phyloP scores from a whole-genome alignment of 805 yeast genomes.

The Monosporozyma servazzii region DNA sequence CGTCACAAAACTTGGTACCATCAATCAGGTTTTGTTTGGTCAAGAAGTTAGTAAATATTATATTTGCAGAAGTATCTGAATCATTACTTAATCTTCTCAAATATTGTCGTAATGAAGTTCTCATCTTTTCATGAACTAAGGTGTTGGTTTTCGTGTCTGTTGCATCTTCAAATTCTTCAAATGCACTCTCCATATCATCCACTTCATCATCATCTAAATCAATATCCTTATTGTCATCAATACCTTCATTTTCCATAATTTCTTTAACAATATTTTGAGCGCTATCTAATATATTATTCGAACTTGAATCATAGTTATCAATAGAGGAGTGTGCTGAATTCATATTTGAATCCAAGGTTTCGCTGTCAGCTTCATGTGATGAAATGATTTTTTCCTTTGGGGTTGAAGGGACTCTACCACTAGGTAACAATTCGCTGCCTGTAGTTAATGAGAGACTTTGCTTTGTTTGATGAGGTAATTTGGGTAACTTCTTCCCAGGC shows the following conservation, averaged over 20 bases:
- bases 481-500: conserved; percentile 62
- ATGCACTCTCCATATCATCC: conserved; percentile 8
- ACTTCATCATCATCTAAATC: conserved; percentile 3
- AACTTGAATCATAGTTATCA: background rate
- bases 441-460: conserved; percentile 25
- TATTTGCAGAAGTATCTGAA: conserved; percentile 46
- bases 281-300: background rate
- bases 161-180: conserved; percentile 22
- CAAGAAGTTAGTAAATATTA: conserved; percentile 46
- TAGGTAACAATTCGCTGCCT: conserved; percentile 2
- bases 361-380: conserved; percentile 9
- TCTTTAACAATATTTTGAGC: conserved; percentile 4
- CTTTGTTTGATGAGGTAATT: conserved; percentile 48
- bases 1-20: conserved; percentile 3
- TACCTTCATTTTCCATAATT: conserved; percentile 3
- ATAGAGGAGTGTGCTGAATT: no score
- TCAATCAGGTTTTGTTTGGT: conserved; percentile 30
- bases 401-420: conserved; percentile 5
- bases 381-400: conserved; percentile 15
- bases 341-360: background rate
- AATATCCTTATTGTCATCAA: conserved; percentile 2
- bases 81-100: conserved; percentile 44
- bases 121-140: conserved; percentile 63
- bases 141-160: conserved; percentile 15
- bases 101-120: conserved; percentile 72